Conservation (phyloP, 768 basidiomycete species). For the Suillus lakei region DNA sequence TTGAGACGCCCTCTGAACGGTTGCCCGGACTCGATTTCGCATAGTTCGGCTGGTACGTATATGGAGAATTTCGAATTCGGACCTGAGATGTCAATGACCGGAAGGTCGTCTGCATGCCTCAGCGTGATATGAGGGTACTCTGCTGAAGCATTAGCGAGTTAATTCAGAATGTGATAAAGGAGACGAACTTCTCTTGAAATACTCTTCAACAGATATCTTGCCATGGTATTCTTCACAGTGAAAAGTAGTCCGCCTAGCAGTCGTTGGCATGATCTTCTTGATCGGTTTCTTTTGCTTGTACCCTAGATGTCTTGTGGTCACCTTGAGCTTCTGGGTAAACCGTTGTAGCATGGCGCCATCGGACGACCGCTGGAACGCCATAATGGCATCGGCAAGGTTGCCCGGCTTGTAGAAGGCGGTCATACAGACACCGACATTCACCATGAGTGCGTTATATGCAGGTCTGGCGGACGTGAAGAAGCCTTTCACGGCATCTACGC, state of each 20-base stretch:
- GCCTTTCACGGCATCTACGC: constrained; percentile 50
- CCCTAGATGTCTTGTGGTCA: constrained; percentile 60
- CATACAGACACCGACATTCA: constrained; percentile 60
- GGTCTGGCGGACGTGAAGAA: constrained; percentile 58
- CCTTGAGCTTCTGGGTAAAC: constrained; percentile 58
- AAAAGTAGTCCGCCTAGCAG: constrained; percentile 56
- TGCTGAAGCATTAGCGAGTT: constrained; percentile 32
- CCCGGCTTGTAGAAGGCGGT: constrained; percentile 61
- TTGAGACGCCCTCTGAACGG: constrained; percentile 64
- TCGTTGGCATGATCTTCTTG: constrained; percentile 40
- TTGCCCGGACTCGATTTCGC: constrained; percentile 62
- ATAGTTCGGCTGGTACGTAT: constrained; percentile 72
- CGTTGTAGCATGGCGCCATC: constrained; percentile 47
- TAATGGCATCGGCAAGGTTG: constrained; percentile 64
- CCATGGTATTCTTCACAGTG: constrained; percentile 60
- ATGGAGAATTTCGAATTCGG: constrained; percentile 31
- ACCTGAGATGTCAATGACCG: constrained; percentile 59
- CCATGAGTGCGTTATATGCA: constrained; percentile 50
- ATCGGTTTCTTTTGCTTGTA: constrained; percentile 56
- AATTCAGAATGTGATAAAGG: constrained; percentile 3
- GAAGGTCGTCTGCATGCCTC: constrained; percentile 49
- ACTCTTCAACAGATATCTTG: constrained; percentile 61
- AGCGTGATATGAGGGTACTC: constrained; percentile 61
- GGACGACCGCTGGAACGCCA: constrained; percentile 50
- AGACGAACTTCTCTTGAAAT: constrained; percentile 63